Conservation (phyloP, 306 rosid species). For the Acacia acuminata region DNA sequence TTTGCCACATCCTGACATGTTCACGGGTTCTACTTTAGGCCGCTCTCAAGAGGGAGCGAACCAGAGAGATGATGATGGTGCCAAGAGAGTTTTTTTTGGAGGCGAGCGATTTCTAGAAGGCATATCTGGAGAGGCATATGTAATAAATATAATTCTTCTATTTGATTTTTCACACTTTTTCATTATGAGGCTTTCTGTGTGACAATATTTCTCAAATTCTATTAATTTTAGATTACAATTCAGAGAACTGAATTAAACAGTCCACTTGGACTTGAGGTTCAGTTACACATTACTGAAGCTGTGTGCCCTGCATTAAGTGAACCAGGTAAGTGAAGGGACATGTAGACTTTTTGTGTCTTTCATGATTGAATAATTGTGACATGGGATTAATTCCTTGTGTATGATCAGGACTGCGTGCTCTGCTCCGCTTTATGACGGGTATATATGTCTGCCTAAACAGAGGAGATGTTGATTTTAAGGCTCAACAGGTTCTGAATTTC, state of each 20-base stretch:
- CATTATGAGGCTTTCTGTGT: constrained; percentile 18
- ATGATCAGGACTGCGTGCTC: constrained; percentile 87
- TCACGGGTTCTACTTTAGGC: constrained; percentile 79
- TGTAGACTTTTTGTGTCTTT: constrained; percentile 12
- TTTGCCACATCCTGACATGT: constrained; percentile 99
- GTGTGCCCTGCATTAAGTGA: constrained; percentile 96
- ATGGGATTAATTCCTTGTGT: constrained; percentile 24
- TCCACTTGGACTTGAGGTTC: constrained; percentile 98
- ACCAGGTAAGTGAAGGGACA: constrained; percentile 60
- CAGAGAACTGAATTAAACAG: constrained; percentile 86
- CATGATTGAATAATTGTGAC: constrained; percentile 6
- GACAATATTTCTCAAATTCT: constrained; percentile 25
- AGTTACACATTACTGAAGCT: constrained; percentile 87
- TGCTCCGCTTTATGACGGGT: constrained; percentile 94
- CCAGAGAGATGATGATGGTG: constrained; percentile 92
- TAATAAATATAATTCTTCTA: constrained; percentile 40
- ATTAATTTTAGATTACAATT: constrained; percentile 68
- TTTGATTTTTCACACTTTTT: constrained; percentile 10
- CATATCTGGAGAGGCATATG: constrained; percentile 92
- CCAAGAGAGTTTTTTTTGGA: constrained; percentile 92
- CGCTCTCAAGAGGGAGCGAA: constrained; percentile 54
- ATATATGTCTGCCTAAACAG: constrained; percentile 82
- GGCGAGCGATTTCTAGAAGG: constrained; percentile 97
- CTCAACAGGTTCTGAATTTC: constrained; percentile 62
- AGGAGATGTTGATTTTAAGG: constrained; percentile 76